Evolutionary conservation across 768 basidiomycete genomes (phyloP).

Genomic region (Pleurotus ostreatus): DNA sequence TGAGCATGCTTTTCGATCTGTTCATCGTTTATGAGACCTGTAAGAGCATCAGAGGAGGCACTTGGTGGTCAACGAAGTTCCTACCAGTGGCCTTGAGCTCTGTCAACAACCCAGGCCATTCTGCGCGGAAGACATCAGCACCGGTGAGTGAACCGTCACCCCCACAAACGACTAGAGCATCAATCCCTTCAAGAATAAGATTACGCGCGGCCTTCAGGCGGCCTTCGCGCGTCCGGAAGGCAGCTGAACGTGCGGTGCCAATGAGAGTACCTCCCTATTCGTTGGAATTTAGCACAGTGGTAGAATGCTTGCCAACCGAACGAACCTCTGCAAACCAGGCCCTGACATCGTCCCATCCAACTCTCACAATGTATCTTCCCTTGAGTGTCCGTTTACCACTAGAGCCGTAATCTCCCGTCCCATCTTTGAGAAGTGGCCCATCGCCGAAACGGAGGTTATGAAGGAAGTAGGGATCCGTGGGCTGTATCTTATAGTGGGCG

Average conservation of each 20-base stretch:
- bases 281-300: not conserved
- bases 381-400: constrained; percentile 68
- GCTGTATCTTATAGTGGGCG: not conserved
- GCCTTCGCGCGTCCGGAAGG: constrained; percentile 86
- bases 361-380: constrained; percentile 89
- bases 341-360: constrained; percentile 97
- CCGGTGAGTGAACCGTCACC: constrained; percentile 97
- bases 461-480: constrained; percentile 38
- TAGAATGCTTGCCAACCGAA: no score
- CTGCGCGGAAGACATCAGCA: constrained; percentile 87
- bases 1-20: constrained; percentile 73
- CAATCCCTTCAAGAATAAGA: constrained; percentile 94
- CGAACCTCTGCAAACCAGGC: constrained; percentile 89
- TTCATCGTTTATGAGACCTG: constrained; percentile 71
- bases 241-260: constrained; percentile 83
- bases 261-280: constrained; percentile 88
- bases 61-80: constrained; percentile 10
- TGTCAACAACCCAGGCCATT: constrained; percentile 87
- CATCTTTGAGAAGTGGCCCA: constrained; percentile 71
- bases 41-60: not conserved
- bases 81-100: constrained; percentile 62
- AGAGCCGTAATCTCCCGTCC: constrained; percentile 67
- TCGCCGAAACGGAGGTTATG: constrained; percentile 82
- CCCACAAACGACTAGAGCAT: constrained; percentile 94
- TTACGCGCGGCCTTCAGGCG: constrained; percentile 87